Conservation (phyloP, 1,284 basidiomycete genomes). For the Ceratobasidium sp. region DNA sequence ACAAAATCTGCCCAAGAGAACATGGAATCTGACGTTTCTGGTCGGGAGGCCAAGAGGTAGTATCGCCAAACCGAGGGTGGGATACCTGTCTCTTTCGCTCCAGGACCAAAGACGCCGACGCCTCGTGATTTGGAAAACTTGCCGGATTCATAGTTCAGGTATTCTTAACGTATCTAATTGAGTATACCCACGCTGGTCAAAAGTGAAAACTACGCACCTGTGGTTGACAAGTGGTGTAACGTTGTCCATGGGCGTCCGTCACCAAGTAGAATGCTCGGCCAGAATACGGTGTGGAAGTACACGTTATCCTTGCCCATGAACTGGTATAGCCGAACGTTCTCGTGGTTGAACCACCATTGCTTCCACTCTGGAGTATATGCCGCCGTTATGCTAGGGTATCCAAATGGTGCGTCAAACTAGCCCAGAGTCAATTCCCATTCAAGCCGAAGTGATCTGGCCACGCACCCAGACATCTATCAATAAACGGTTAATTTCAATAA, state of each 20-base stretch:
- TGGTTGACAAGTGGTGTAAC: slow-evolving; percentile 95
- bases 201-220: slow-evolving; percentile 67
- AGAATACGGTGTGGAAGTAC: slow-evolving; percentile 98
- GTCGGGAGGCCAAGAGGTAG: slow-evolving; percentile 92
- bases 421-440: neutral
- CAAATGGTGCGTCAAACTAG: slow-evolving; percentile 97
- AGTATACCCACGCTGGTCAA: slow-evolving; percentile 35
- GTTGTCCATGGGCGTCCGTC: slow-evolving; percentile 95
- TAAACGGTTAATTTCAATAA: slow-evolving; percentile 45
- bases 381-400: slow-evolving; percentile 98
- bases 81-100: slow-evolving; percentile 92
- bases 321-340: slow-evolving; percentile 94
- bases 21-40: slow-evolving; percentile 94
- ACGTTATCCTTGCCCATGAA: slow-evolving; percentile 99
- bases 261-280: slow-evolving; percentile 90
- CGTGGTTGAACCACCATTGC: slow-evolving; percentile 96
- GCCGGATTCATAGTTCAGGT: slow-evolving; percentile 98
- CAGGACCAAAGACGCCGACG: slow-evolving; percentile 97
- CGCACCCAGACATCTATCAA: slow-evolving; percentile 85
- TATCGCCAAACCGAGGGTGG: slow-evolving; percentile 97
- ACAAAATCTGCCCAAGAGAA: slow-evolving; percentile 98
- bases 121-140: slow-evolving; percentile 99
- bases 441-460: slow-evolving; percentile 41
- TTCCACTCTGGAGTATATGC: slow-evolving; percentile 96
- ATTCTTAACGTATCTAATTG: slow-evolving; percentile 72